A percentile compares a stretch with the other conserved stretches of the same genome.
phyloP scores from a whole-genome alignment of 1,284 basidiomycete genomes.

The Pyrrhoderma lamaoense region DNA sequence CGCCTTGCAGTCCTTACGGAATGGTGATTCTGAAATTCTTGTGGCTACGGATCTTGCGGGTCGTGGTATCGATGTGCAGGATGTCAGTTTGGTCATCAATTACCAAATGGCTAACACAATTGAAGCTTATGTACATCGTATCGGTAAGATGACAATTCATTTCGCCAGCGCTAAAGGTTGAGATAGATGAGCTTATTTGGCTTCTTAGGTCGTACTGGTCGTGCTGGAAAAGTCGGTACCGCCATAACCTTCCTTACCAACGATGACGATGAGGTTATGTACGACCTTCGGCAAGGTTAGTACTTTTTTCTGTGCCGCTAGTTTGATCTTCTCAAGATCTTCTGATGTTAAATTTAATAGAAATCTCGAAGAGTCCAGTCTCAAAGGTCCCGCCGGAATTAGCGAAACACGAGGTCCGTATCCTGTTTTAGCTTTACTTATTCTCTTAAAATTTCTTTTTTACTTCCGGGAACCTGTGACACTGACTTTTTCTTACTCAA shows the following conservation, averaged over 20 bases:
- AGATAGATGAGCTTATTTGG: constrained; percentile 12
- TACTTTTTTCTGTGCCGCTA: constrained; percentile 2
- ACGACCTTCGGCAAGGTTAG: constrained; percentile 78
- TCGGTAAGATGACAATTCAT: constrained; percentile 68
- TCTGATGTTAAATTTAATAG: constrained; percentile 32
- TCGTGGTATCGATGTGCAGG: constrained; percentile 96
- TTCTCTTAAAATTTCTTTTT: neutral
- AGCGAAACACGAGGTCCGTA: constrained; percentile 65
- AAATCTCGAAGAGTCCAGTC: constrained; percentile 88
- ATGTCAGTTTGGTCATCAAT: constrained; percentile 94
- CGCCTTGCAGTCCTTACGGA: constrained; percentile 78
- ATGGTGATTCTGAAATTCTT: constrained; percentile 76
- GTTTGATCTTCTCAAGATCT: neutral
- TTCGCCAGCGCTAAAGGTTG: constrained; percentile 7
- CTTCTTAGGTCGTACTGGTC: constrained; percentile 79
- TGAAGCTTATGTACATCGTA: constrained; percentile 95
- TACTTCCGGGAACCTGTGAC: neutral
- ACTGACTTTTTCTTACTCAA: neutral
- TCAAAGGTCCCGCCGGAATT: constrained; percentile 85
- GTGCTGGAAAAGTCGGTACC: constrained; percentile 90
- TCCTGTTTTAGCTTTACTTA: neutral
- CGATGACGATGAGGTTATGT: constrained; percentile 97
- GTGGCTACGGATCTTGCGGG: constrained; percentile 98
- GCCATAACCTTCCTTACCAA: constrained; percentile 95
- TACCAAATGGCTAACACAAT: constrained; percentile 96